Conservation (phyloP, 176 grass and related monocot genomes). For the Puya raimondii region DNA sequence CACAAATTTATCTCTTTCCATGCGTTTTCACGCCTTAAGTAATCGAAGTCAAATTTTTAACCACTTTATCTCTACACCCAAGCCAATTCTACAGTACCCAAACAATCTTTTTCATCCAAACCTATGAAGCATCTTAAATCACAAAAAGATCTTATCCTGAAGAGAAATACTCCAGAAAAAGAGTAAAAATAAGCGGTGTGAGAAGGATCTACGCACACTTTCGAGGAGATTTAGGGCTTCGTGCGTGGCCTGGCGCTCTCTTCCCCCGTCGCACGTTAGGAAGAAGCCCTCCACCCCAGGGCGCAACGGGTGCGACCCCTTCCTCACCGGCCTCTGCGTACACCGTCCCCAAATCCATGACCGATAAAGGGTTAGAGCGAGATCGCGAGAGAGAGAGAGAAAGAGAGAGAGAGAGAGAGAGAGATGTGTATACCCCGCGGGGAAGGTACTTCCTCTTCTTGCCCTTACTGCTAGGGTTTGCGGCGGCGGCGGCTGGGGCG, state of each 20-base stretch:
- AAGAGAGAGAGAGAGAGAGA: background rate
- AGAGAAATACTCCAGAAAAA: too few relatives aligned
- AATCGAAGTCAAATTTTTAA: too few relatives aligned
- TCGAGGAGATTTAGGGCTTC: slow-evolving; percentile 85
- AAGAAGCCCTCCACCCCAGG: slow-evolving; percentile 93
- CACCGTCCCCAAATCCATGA: background rate
- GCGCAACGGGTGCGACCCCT: slow-evolving; percentile 65
- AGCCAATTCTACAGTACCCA: too few relatives aligned
- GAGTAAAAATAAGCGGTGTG: background rate
- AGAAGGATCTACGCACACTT: slow-evolving; percentile 30
- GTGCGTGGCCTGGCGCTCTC: slow-evolving; percentile 78
- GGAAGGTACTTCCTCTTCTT: slow-evolving; percentile 79
- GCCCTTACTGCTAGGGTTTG: slow-evolving; percentile 33
- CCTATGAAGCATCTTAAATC: too few relatives aligned
- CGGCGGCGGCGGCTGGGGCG: slow-evolving; percentile 23
- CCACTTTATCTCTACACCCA: too few relatives aligned
- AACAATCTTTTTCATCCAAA: too few relatives aligned
- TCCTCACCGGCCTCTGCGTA: slow-evolving; percentile 45
- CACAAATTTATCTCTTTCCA: too few relatives aligned
- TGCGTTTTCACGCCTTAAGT: too few relatives aligned
- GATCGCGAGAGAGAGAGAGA: background rate
- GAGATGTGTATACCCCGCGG: slow-evolving; percentile 29
- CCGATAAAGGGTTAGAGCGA: background rate
- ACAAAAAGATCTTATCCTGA: too few relatives aligned
- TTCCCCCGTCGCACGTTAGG: slow-evolving; percentile 87